phyloP scores from a whole-genome alignment of 306 rosid genomes.

The Rosa rugosa region DNA sequence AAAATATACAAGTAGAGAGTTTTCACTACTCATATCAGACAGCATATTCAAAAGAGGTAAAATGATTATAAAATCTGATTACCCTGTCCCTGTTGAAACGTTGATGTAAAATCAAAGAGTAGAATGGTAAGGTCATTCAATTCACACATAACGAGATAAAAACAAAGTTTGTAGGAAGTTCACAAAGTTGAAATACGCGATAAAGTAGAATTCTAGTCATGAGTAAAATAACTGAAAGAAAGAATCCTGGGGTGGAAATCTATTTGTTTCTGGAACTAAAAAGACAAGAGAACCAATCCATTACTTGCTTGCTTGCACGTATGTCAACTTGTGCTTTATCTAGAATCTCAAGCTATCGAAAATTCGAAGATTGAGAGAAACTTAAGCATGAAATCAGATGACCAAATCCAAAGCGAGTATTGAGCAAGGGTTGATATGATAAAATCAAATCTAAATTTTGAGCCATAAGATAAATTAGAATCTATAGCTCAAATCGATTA shows the following conservation, averaged over 20 bases:
- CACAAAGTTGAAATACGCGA: neutral
- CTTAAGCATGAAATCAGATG: neutral
- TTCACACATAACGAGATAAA: neutral
- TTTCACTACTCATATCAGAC: neutral
- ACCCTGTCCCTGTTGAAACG: constrained; percentile 1
- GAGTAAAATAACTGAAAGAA: constrained; percentile 11
- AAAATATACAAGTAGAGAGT: neutral
- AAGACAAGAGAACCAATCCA: constrained; percentile 4
- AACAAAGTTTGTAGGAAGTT: neutral
- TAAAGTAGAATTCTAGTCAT: constrained; percentile 8
- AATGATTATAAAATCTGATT: neutral
- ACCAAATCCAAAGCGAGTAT: constrained; percentile 7
- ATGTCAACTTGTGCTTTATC: constrained; percentile 8
- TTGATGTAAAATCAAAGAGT: constrained; percentile 5
- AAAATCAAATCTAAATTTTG: neutral
- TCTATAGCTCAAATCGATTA: neutral
- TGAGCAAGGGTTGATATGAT: neutral
- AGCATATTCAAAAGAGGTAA: neutral
- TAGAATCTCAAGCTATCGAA: neutral
- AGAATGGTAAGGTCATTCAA: neutral
- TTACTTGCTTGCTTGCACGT: constrained; percentile 5
- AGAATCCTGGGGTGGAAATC: constrained; percentile 5
- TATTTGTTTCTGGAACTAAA: neutral
- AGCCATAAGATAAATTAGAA: too few species aligned
- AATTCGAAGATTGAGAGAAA: neutral